Evolutionary conservation across 768 basidiomycete genomes (phyloP).

Genomic region (Trametopsis cervina): DNA sequence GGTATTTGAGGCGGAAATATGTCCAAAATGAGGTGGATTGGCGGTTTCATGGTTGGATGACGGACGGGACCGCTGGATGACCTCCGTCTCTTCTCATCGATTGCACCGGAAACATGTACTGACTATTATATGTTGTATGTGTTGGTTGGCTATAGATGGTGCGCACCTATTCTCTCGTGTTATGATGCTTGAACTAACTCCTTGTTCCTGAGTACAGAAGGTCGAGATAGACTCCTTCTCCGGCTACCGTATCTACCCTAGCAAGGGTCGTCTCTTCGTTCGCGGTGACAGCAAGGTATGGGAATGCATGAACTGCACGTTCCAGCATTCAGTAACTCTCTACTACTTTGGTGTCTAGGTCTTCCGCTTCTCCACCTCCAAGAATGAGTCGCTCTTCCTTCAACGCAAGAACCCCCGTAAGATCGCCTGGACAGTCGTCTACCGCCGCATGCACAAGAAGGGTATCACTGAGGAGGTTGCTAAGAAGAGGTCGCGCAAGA

Average conservation of each 20-base stretch:
- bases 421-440: conserved; percentile 94
- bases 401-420: conserved; percentile 99
- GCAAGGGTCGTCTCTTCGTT: conserved; percentile 93
- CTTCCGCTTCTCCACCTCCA: conserved; percentile 92
- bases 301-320: conserved; percentile 16
- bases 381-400: conserved; percentile 93
- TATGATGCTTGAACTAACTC: conserved; percentile 11
- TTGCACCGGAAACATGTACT: neutral
- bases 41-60: conserved; percentile 2
- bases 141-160: conserved; percentile 15
- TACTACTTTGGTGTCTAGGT: conserved; percentile 39
- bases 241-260: conserved; percentile 95
- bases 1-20: conserved; percentile 15
- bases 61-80: conserved; percentile 17
- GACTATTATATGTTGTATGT: neutral
- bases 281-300: conserved; percentile 95
- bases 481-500: conserved; percentile 96
- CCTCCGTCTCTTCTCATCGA: neutral
- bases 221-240: conserved; percentile 99
- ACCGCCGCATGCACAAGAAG: conserved; percentile 99
- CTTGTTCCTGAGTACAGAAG: conserved; percentile 49
- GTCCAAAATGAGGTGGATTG: conserved; percentile 10
- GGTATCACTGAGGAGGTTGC: conserved; percentile 98
- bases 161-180: conserved; percentile 12
- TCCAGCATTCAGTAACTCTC: neutral